Evolutionary conservation across 2,329 filamentous ascomycete genomes (phyloP).

Genomic region (Fusarium tanahbumbuense): DNA sequence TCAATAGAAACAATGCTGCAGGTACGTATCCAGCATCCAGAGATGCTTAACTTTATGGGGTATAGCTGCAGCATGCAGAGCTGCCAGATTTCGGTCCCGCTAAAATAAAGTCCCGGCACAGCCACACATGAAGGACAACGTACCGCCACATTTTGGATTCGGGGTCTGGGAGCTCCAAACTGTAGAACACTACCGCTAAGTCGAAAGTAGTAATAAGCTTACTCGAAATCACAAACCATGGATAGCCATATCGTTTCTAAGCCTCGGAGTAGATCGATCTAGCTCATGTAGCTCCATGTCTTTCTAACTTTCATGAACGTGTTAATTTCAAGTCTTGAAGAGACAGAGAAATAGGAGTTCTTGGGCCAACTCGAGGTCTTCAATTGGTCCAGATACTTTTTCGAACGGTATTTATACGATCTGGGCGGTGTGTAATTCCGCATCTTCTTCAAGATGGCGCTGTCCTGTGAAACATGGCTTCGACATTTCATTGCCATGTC

Average conservation of each 20-base stretch:
- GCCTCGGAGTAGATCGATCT: background rate
- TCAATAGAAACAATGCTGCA: slow-evolving; percentile 27
- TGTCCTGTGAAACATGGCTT: slow-evolving; percentile 33
- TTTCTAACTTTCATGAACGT: background rate
- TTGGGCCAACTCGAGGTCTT: background rate
- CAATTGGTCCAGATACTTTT: background rate
- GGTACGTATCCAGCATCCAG: slow-evolving; percentile 30
- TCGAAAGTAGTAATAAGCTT: background rate
- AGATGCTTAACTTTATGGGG: slow-evolving; percentile 13
- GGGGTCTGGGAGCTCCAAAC: background rate
- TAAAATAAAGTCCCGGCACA: slow-evolving; percentile 40
- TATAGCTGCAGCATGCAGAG: background rate
- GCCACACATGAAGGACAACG: slow-evolving; percentile 8
- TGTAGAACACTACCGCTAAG: background rate
- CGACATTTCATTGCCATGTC: background rate
- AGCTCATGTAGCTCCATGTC: background rate
- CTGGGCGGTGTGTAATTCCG: background rate
- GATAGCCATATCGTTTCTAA: background rate
- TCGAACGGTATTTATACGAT: background rate
- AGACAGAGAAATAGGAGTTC: background rate
- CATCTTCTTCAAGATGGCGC: slow-evolving; percentile 1
- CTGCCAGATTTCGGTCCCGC: slow-evolving; percentile 33
- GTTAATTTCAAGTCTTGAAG: background rate
- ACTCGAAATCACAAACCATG: background rate
- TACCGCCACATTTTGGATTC: slow-evolving; percentile 19